These are phyloP conservation scores for Gossypium thurberi DNA, from an alignment of 345 rosid genomes.

Conservation along the genomic window DNA sequence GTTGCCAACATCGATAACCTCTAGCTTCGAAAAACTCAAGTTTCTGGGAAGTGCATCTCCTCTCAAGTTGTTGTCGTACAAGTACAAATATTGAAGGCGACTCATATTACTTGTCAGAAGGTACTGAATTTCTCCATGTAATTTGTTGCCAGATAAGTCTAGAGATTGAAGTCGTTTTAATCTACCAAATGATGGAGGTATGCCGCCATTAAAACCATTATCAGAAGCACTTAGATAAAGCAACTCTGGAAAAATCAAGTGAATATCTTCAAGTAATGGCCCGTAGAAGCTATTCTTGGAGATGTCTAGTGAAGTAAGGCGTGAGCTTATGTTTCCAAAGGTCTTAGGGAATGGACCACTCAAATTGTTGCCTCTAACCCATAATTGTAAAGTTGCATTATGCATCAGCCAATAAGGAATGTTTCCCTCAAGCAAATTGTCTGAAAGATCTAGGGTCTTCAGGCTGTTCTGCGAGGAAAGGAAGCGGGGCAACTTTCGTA, in stretches of 20 bases:
- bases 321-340: slow-evolving; percentile 1
- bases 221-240: neutral
- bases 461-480: neutral
- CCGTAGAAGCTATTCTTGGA: neutral
- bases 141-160: neutral
- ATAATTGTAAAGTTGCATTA: neutral
- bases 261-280: slow-evolving; percentile 10
- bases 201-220: neutral
- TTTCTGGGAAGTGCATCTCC: slow-evolving; percentile 7
- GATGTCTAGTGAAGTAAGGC: neutral
- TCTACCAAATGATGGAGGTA: slow-evolving; percentile 5
- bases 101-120: slow-evolving; percentile 4
- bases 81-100: neutral
- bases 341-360: slow-evolving; percentile 10
- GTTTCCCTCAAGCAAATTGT: neutral
- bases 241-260: neutral
- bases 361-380: slow-evolving; percentile 8
- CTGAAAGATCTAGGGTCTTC: slow-evolving; percentile 7
- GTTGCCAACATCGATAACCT: neutral
- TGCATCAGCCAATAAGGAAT: slow-evolving; percentile 13
- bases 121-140: neutral
- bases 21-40: slow-evolving; percentile 2
- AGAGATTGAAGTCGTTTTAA: neutral
- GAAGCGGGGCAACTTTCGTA: slow-evolving; percentile 1
- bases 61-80: neutral